Base-by-base conservation (phyloP, 2,329 filamentous ascomycete species). In the Furcasterigmium furcatum region DNA sequence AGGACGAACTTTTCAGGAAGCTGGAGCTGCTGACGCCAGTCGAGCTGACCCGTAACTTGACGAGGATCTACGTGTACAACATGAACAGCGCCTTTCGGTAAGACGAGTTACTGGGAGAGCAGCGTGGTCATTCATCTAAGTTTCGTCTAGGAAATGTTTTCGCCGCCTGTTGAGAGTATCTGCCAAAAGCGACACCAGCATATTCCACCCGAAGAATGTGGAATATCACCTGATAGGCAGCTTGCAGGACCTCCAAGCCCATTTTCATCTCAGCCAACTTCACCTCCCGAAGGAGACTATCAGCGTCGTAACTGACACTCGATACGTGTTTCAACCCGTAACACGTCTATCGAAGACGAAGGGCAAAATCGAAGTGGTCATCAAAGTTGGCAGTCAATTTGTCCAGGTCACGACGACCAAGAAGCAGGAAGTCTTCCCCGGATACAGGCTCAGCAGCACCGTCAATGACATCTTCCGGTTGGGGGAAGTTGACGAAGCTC, bases 401-500 rank as follows among this genome's bases (percentile, higher is more conserved):
- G 79, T 87, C 7, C 84, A 87, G 57, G 77, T 87, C 29, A 85
- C 83, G 4, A 87, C 84, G 5, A 75, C 76, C 9, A 83, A 84
- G 59, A 85, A 84, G 55, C 82, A 86, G 56, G 84, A 87, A 51
- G 77, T 87, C 9, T 73, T 84, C 38, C 79, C 83, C 16, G 79
- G 76, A 5, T 73, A 81, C 49, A 76, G 77, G 12, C 68, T 87
- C 20, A 79, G 74, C 56, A 80, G 82, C 9, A 82, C 79, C 2
- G 76, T 87, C 52, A 87, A 87, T 54, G 84, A 87, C 53, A 84
- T 87, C 25, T 87, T 87, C 62, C 77, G 82, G 9, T 68, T 87
- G 4, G 74, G 79, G 4, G 84, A 87, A 45, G 75, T 87, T 13
- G 84, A 87, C 47, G 84, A 87, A 63, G 79, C 81, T 5, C 74